Base-by-base conservation (phyloP, 768 basidiomycete species). In the Collybiopsis confluens region DNA sequence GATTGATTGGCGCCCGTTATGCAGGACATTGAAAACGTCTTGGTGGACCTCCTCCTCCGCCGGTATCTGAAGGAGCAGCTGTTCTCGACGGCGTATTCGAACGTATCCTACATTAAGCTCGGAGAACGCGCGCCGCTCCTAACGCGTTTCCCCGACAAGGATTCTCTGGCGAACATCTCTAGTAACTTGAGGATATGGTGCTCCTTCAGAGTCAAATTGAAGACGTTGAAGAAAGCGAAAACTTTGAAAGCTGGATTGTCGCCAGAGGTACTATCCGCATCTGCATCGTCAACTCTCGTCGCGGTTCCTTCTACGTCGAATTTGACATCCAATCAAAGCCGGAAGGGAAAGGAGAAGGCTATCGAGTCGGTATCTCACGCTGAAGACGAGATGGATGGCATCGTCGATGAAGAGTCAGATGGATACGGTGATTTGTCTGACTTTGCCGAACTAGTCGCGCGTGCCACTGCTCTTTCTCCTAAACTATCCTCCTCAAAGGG, bases 21-120 rank as follows among this genome's bases (percentile, higher is more conserved):
- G 20, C 59, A 96, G 91, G 86, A 92, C 45, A 73, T 82, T 36
- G 92, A 95, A 65, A 70, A 75, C 20, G 74, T 98, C 16, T 62
- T 92, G 20, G 79, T 92, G 10, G 74, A 86, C 26, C 72, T 98
- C 2, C 65, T 90, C 15, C 64, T 88, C 18, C 65, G 78, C 15
- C 72, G 75, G 1, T 91, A 88, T 62, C 70, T 97, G 4, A 63
- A 72, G 44, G 86, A 91, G 60, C 70, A 72, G 1, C 84, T 79
- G 60, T 67, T 73, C 21, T 65, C 70, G 8, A 89, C 75, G 1
- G 64, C 81, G 2, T 87, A 89, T 58, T 62, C 65, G 0, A 74
- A 75, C 21, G 82, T 80, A 54, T 80, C 83, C 3, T 88, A 90
- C 61, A 49, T 88, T 36, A 58, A 65, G n/a, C 73, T 73, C 1